Evolutionary conservation across 2,329 filamentous ascomycete genomes (phyloP).

Genomic region (Spiromastix sp.): DNA sequence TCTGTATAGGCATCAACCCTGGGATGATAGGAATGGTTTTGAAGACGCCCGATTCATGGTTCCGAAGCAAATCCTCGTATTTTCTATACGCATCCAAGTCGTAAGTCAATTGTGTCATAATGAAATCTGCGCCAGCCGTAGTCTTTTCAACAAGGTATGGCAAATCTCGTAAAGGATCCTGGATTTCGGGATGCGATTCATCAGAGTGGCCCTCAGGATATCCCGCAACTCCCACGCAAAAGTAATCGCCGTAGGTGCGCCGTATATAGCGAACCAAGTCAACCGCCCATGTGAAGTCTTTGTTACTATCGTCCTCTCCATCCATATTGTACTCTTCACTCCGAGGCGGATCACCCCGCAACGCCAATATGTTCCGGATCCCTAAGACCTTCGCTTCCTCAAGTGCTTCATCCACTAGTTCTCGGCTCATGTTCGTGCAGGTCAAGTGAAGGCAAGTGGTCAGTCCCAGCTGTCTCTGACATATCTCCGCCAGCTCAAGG

Average conservation of each 20-base stretch:
- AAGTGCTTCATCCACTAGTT: constrained; percentile 75
- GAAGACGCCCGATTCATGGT: constrained; percentile 76
- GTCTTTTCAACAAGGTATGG: constrained; percentile 86
- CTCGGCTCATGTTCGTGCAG: constrained; percentile 92
- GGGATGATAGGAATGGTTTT: constrained; percentile 83
- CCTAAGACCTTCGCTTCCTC: constrained; percentile 84
- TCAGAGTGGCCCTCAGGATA: constrained; percentile 95
- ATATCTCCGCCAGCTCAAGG: constrained; percentile 87
- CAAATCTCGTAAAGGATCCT: constrained; percentile 57
- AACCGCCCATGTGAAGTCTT: constrained; percentile 78
- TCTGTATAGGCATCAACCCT: constrained; percentile 94
- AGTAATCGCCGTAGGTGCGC: constrained; percentile 80
- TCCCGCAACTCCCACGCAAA: constrained; percentile 86
- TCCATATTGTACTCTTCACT: constrained; percentile 75
- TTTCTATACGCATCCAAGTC: constrained; percentile 70
- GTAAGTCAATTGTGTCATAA: constrained; percentile 98
- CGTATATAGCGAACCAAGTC: constrained; percentile 87
- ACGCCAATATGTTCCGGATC: constrained; percentile 84
- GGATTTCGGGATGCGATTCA: constrained; percentile 75
- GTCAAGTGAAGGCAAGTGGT: constrained; percentile 95
- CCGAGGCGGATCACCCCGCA: constrained; percentile 83
- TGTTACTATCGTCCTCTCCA: constrained; percentile 50
- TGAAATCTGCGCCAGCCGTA: constrained; percentile 84
- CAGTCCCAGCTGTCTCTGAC: constrained; percentile 79
- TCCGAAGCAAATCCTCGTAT: constrained; percentile 67